Evolutionary conservation across 1,284 basidiomycete genomes (phyloP), one percentile per base, ranked within the genome.

Genomic region (Trichosporon ovoides): DNA sequence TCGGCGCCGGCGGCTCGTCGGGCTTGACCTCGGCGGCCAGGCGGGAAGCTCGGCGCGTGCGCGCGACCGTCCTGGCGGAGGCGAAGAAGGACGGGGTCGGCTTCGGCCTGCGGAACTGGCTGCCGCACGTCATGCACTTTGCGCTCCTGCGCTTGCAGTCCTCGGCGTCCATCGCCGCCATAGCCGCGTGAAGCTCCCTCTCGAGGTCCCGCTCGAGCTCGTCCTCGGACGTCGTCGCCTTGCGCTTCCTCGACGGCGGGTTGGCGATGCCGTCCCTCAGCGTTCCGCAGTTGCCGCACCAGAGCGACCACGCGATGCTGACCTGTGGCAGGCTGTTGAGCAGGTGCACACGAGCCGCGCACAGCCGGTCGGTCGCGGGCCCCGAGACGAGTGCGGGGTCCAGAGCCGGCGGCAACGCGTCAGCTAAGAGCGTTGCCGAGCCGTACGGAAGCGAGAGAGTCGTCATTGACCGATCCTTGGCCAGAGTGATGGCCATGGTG

Each of bases 251-350:
- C 5, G 24, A 12, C 33, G 22, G 50, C 20, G 9, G 43, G 24
- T 33, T 55, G 52, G n/a, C 67, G n/a, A 58, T 57, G 16, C 66
- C 66, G 10, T 65, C 61, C n/a, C 66, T 57, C 11, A 76, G 52
- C 13, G 67, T 51, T 12, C 62, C 62, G 48, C 62, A 63, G 7
- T 35, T 46, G 19, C 54, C 54, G 31, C 68, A 33, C 75, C 75
- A 63, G 68, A 75, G 12, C 24, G 52, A 53, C 62, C 58, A 63
- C 66, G 73, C 68, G 63, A 72, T 61, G 64, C 65, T 19, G 55
- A 57, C 37, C 22, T 16, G 31, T 13, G 60, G 61, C 14, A 57
- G 52, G 34, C 58, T 50, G 22, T 43, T 43, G 6, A 58, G 57
- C 16, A 63, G 63, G 38, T 43, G 56, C 18, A 55, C 60, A 11